Percentiles rank a stretch among this genome's conserved stretches.
phyloP scores from a whole-genome alignment of 768 basidiomycete species.

The Lentinus tigrinus region DNA sequence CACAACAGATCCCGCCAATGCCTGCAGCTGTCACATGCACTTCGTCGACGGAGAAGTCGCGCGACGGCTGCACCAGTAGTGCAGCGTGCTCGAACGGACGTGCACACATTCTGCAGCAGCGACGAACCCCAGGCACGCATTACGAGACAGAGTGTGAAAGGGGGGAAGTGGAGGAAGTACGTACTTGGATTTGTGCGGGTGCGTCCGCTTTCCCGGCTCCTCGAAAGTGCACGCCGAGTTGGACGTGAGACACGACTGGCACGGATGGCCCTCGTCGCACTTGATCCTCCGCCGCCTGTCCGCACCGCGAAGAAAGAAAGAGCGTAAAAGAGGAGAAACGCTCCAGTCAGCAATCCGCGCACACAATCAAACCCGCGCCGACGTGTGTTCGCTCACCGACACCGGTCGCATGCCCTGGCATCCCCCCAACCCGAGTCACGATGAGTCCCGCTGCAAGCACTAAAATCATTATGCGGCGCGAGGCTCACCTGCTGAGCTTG shows the following conservation, averaged over 20 bases:
- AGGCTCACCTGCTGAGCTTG: slow-evolving; percentile 77
- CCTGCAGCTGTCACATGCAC: too few species aligned
- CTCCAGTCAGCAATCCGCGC: background rate
- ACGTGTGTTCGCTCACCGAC: slow-evolving; percentile 65
- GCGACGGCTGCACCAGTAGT: too few species aligned
- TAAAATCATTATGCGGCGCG: too few species aligned
- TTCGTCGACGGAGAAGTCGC: too few species aligned
- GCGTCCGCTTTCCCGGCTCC: slow-evolving; percentile 81
- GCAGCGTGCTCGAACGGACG: too few species aligned
- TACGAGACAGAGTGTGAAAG: slow-evolving; percentile 4
- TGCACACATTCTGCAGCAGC: too few species aligned
- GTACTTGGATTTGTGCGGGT: slow-evolving; percentile 87
- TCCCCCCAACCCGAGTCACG: background rate
- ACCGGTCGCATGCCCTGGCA: slow-evolving; percentile 85
- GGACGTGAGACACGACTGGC: slow-evolving; percentile 83
- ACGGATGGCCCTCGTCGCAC: slow-evolving; percentile 87
- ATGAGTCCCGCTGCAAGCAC: background rate
- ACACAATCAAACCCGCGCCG: background rate
- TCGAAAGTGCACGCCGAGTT: slow-evolving; percentile 84
- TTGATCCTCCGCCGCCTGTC: slow-evolving; percentile 80
- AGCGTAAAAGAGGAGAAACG: slow-evolving; percentile 17
- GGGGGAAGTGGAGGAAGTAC: slow-evolving; percentile 27
- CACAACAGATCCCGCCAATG: too few species aligned
- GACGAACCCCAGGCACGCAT: background rate
- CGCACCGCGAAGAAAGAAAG: too few species aligned